These are phyloP conservation scores for Aureobasidium sp. DNA, from an alignment of 2,329 filamentous ascomycete genomes.

Conservation along the genomic window DNA sequence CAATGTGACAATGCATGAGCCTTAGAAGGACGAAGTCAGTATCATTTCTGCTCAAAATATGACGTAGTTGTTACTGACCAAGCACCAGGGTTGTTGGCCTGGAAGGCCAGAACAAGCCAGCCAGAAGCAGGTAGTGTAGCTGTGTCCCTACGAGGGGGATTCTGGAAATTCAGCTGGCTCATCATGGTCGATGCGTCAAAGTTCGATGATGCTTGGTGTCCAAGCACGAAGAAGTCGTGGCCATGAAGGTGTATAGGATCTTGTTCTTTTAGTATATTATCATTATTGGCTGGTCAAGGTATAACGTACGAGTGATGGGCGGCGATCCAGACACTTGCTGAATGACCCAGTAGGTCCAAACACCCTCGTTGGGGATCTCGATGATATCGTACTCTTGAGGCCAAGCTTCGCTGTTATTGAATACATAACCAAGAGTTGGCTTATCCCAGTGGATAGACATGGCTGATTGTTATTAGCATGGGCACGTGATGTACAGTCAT, in stretches of 20 bases:
- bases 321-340: slow-evolving; percentile 27
- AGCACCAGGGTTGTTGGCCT: slow-evolving; percentile 48
- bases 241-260: slow-evolving; percentile 27
- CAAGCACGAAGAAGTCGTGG: slow-evolving; percentile 31
- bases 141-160: slow-evolving; percentile 44
- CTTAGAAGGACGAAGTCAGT: too few relatives aligned
- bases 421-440: slow-evolving; percentile 39
- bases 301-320: slow-evolving; percentile 1
- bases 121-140: slow-evolving; percentile 40
- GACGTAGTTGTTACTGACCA: slow-evolving; percentile 24
- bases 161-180: slow-evolving; percentile 29
- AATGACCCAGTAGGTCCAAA: slow-evolving; percentile 45
- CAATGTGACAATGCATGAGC: slow-evolving; percentile 46
- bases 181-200: slow-evolving; percentile 25
- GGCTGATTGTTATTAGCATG: slow-evolving; percentile 17
- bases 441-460: slow-evolving; percentile 38
- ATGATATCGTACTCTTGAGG: slow-evolving; percentile 35
- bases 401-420: slow-evolving; percentile 35
- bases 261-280: not conserved
- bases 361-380: slow-evolving; percentile 30
- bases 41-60: too few relatives aligned
- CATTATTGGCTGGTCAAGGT: too few relatives aligned
- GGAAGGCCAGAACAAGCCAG: slow-evolving; percentile 44
- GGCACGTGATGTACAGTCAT: too few relatives aligned
- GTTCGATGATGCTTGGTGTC: slow-evolving; percentile 24